A percentile compares a stretch with the other conserved stretches of the same genome.
Evolutionary conservation across 2,329 filamentous ascomycete species (phyloP).

Genomic region (Mollisiaceae sp.): DNA sequence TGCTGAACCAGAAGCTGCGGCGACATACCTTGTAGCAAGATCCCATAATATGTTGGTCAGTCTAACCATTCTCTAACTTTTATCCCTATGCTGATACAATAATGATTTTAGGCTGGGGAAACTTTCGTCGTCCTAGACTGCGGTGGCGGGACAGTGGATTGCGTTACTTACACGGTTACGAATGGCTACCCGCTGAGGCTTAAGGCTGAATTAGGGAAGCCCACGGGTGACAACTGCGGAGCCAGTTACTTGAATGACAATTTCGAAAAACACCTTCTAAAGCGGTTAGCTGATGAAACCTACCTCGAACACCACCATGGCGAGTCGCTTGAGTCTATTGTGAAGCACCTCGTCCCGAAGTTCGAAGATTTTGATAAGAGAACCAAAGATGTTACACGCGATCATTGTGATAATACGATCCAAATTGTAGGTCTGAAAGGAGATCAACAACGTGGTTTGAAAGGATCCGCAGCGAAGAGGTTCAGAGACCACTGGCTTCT

Average conservation of each 20-base stretch:
- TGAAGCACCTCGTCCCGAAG: conserved; percentile 16
- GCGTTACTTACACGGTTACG: conserved; percentile 38
- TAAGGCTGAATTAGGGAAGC: conserved; percentile 28
- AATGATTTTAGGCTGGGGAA: not conserved
- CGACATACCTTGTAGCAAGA: conserved; percentile 36
- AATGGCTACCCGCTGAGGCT: conserved; percentile 37
- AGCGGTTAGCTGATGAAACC: conserved; percentile 17
- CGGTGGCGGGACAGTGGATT: conserved; percentile 41
- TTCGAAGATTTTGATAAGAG: conserved; percentile 27
- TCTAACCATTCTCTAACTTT: not conserved
- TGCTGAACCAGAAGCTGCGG: conserved; percentile 41
- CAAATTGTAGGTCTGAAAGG: conserved; percentile 23
- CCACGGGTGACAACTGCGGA: conserved; percentile 29
- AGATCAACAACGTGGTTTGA: conserved; percentile 17
- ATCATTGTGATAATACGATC: conserved; percentile 9
- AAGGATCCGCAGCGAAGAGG: conserved; percentile 18
- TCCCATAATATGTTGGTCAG: conserved; percentile 25
- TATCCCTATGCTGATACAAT: not conserved
- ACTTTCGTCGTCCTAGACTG: conserved; percentile 37
- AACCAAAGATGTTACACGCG: conserved; percentile 16
- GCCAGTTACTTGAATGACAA: conserved; percentile 28
- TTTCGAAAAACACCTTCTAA: conserved; percentile 22
- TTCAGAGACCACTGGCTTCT: conserved; percentile 24
- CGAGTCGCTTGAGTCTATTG: conserved; percentile 20
- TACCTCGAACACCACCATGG: conserved; percentile 22